Evolutionary conservation across 106 monocot genomes (phyloP).

Genomic region (Platanthera zijinensis): DNA sequence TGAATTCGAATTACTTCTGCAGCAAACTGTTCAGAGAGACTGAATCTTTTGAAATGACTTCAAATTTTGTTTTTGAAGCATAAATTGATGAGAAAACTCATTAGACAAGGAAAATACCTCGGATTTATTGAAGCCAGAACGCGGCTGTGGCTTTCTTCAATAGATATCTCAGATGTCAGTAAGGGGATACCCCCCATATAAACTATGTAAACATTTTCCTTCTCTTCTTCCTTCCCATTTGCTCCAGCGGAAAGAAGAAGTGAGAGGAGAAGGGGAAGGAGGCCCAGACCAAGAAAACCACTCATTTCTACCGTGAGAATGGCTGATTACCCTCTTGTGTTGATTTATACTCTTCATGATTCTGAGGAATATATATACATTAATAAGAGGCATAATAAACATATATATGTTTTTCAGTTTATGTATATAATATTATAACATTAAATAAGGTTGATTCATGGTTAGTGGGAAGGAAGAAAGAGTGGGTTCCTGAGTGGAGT

Average conservation of each 20-base stretch:
- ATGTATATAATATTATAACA: no score
- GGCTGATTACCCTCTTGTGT: background rate
- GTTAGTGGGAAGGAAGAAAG: background rate
- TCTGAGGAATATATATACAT: background rate
- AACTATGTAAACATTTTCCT: conserved; percentile 35
- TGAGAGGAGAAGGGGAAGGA: background rate
- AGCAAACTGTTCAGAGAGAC: no score
- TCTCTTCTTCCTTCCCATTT: conserved; percentile 11
- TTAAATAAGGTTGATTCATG: no score
- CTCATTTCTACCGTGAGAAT: conserved; percentile 6
- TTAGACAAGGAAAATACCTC: conserved; percentile 16
- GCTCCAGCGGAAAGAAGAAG: background rate
- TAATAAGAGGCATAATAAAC: background rate
- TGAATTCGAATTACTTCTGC: no score
- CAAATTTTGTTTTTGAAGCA: background rate
- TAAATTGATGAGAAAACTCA: background rate
- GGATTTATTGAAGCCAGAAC: conserved; percentile 40
- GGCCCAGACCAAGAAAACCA: background rate
- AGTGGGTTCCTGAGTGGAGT: background rate
- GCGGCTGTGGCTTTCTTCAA: conserved; percentile 33
- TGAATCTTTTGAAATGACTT: background rate
- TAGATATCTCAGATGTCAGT: conserved; percentile 12
- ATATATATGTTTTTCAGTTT: no score
- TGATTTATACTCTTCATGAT: background rate
- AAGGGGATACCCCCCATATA: conserved; percentile 48